Percentiles rank a stretch among this genome's conserved stretches.
Conservation (phyloP, 2,329 filamentous ascomycete genomes). For the Helicocarpus griseus region DNA sequence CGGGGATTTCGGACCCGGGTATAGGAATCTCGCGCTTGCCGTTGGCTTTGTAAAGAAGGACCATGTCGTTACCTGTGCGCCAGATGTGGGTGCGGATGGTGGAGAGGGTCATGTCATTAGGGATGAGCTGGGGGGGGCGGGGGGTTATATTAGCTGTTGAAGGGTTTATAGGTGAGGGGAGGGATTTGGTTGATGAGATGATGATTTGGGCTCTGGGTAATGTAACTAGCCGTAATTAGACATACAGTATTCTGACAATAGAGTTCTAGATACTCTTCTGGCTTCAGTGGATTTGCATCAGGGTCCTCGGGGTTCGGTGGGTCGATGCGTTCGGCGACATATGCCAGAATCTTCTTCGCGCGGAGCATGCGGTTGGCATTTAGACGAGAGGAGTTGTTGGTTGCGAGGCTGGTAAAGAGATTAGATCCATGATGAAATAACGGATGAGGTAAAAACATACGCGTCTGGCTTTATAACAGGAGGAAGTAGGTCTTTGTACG, state of each 20-base stretch:
- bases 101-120: conserved; percentile 81
- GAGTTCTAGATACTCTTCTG: conserved; percentile 89
- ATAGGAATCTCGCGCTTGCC: conserved; percentile 54
- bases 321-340: conserved; percentile 87
- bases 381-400: conserved; percentile 66
- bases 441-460: conserved; percentile 29
- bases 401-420: not conserved
- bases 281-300: conserved; percentile 52
- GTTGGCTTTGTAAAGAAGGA: conserved; percentile 85
- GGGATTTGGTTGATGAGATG: not conserved
- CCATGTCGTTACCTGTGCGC: conserved; percentile 88
- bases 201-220: not conserved
- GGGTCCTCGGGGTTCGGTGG: conserved; percentile 49
- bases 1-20: conserved; percentile 6
- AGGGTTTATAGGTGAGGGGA: not conserved
- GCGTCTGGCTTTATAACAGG: conserved; percentile 63
- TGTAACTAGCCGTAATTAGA: conserved; percentile 10
- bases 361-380: conserved; percentile 96
- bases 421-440: not conserved
- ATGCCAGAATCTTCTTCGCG: conserved; percentile 86
- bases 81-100: conserved; percentile 86
- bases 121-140: conserved; percentile 36
- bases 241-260: conserved; percentile 87
- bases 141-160: conserved; percentile 1
- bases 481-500: conserved; percentile 65